Evolutionary conservation across 371 early-diverging fungal genomes (phyloP), one percentile per base, ranked within the genome.

Genomic region (Mucor racemosus): DNA sequence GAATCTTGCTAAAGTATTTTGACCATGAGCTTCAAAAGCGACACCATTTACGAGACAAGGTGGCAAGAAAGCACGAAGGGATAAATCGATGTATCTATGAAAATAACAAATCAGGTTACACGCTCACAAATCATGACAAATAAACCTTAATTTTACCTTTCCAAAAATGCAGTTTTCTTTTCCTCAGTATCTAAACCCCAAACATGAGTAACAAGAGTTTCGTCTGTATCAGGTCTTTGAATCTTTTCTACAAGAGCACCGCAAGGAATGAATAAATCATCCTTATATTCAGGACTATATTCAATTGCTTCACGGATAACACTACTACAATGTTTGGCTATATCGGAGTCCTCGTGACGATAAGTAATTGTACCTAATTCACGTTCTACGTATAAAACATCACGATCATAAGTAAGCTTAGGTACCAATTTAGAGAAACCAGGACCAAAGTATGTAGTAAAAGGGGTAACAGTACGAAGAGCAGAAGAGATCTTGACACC

Each of bases 11-110:
- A 91, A 67, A 11, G 80, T 85, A 68, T 92, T 92, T 67, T 92
- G 92, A 10, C 84, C 85, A 67, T 92, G 92, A 8, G 90, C 84
- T 70, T 91, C 92, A 67, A 90, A 91, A 3, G 91, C 86, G 60
- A 90, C 89, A 54, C 91, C 91, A 64, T 89, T 86, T 62, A 82
- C 74, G 10, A 90, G 65, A 41, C 82, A 79, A 14, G 90, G 88
- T 9, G 91, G 90, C 46, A 92, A 64, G 67, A 91, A 86, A 11
- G 89, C 87, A 57, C 83, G 77, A 33, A 92, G 72, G 35, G 86
- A 82, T 21, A 83, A 72, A 17, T 79, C 70, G 48, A 79, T 69
- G 61, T 83, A 88, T 54, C 79, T 67, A 56, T n/a, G 50, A 17
- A 40, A 13, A 7, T 7, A 19, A 44, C 10, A 7, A 15, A 6